These are phyloP conservation scores for Oehlia diaphana DNA, from an alignment of 192 early-diverging fungal genomes.

Conservation along the genomic window DNA sequence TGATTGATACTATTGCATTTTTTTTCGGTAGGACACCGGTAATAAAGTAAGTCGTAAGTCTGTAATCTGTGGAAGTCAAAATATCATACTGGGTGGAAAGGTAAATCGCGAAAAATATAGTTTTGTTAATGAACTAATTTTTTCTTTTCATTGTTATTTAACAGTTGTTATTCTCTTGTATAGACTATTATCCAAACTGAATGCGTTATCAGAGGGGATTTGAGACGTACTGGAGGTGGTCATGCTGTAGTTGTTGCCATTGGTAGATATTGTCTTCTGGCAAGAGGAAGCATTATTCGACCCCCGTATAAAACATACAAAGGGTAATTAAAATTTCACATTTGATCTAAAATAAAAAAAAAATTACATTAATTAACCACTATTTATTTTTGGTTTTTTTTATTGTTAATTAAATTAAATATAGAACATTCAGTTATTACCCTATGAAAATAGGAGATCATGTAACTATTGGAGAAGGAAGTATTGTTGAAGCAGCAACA, in stretches of 20 bases:
- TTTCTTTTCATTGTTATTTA: neutral
- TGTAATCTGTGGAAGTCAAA: conserved; percentile 91
- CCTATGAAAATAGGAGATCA: conserved; percentile 97
- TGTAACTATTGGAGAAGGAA: conserved; percentile 83
- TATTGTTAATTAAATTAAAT: neutral
- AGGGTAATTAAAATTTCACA: conserved; percentile 46
- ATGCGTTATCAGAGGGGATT: conserved; percentile 92
- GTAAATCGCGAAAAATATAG: conserved; percentile 38
- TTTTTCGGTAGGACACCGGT: conserved; percentile 74
- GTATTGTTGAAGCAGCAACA: conserved; percentile 87
- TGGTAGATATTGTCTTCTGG: conserved; percentile 86
- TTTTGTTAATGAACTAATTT: neutral
- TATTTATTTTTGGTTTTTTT: neutral
- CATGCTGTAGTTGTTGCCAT: conserved; percentile 89
- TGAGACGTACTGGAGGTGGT: conserved; percentile 82
- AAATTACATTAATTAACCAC: neutral
- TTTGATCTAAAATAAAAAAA: neutral
- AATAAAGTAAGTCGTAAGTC: conserved; percentile 95
- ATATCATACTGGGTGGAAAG: conserved; percentile 96
- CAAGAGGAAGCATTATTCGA: conserved; percentile 74
- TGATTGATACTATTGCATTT: neutral
- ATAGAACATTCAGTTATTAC: conserved; percentile 90
- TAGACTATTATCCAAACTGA: conserved; percentile 91
- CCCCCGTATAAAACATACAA: conserved; percentile 97
- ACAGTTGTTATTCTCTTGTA: neutral